Evolutionary conservation across 129 eudicot genomes (phyloP), one percentile per base, ranked within the genome.

Genomic region (Logfia minima): DNA sequence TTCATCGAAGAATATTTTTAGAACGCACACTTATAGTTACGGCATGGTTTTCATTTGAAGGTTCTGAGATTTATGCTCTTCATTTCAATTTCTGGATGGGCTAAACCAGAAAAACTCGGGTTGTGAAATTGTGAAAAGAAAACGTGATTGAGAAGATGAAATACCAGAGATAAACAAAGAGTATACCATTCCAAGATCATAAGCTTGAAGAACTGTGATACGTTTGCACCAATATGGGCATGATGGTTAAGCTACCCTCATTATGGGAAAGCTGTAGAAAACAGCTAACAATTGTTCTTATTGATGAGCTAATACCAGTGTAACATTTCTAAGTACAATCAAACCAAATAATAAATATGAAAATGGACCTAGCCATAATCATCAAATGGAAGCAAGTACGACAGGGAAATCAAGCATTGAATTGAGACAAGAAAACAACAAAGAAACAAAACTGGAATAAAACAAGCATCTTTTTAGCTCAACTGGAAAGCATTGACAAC

Each of bases 401-500:
- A 48, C 55, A 48, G 55, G 18, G n/a, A 5, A 48, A 45, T 48
- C 5, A 48, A 0, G 1, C 5, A 56, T 17, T 19, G 24, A 56
- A 17, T 2, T 56, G 62, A 56, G 23, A n/a, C 10, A 19, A 17
- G 24, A n/a, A 56, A 56, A 56, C 62, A 17, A 18, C 22, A 58
- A 58, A 58, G 63, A 21, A 58, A 58, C 63, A 58, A 58, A 58
- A 6, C 26, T 58, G 19, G 28, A 14, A 24, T 24, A 24, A 24
- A 48, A 48, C 14, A 48, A 56, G 2, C 24, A 56, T 16, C 23
- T 16, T 53, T 18, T 53, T 7, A 53, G 18, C 24, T 56, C 62
- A 56, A 56, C 62, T 56, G 62, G 62, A 19, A n/a, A 56, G 24
- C 62, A 56, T 19, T 56, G 62, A 56, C 24, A 55, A 56, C 62